Percentiles rank a stretch among this genome's conserved stretches.
Conservation (phyloP, 1,284 basidiomycete species). For the Marasmius oreades region DNA sequence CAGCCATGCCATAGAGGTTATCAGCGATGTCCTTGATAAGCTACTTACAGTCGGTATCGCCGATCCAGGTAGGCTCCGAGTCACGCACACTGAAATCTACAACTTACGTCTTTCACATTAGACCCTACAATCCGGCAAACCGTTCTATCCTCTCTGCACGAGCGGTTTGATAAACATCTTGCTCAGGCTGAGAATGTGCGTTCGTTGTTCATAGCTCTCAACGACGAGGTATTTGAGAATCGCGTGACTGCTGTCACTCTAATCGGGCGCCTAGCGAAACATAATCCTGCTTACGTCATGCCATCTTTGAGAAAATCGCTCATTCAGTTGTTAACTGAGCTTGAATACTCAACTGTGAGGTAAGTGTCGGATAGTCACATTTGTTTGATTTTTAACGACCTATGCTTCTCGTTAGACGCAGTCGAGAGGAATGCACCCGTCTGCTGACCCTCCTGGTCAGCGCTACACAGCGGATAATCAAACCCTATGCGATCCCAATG, state of each 20-base stretch:
- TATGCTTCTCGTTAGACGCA: conserved; percentile 55
- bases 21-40: conserved; percentile 97
- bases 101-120: conserved; percentile 25
- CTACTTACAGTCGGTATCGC: conserved; percentile 96
- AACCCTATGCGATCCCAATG: conserved; percentile 97
- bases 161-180: conserved; percentile 97
- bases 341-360: conserved; percentile 94
- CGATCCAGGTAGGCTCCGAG: conserved; percentile 73
- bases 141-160: conserved; percentile 86
- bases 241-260: conserved; percentile 87
- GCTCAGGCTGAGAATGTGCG: conserved; percentile 98
- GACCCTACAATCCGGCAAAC: conserved; percentile 84
- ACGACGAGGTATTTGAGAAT: conserved; percentile 96
- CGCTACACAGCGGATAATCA: conserved; percentile 92
- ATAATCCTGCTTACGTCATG: conserved; percentile 99
- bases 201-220: conserved; percentile 95
- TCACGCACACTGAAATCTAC: conserved; percentile 5
- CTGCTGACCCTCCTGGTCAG: conserved; percentile 85
- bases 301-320: conserved; percentile 94
- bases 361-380: conserved; percentile 32
- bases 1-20: conserved; percentile 95
- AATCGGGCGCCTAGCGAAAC: conserved; percentile 91
- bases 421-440: conserved; percentile 90
- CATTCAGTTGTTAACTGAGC: conserved; percentile 94
- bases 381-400: conserved; percentile 9